Evolutionary conservation across 257 asterid species (phyloP).

Genomic region (Marsdenia floribunda): DNA sequence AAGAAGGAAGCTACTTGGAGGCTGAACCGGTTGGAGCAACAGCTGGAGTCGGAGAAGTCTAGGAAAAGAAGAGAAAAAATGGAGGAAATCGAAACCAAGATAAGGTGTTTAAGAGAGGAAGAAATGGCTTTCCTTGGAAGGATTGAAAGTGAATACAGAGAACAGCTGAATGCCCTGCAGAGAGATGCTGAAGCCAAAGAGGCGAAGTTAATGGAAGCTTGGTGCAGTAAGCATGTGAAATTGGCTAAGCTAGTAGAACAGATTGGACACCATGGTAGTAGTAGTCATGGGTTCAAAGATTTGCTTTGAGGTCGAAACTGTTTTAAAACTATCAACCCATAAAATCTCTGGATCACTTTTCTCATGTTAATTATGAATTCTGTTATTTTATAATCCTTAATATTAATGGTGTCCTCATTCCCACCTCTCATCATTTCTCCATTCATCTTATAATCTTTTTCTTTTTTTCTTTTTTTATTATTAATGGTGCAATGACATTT

Average conservation of each 20-base stretch:
- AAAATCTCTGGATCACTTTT: not conserved
- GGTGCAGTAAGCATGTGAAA: constrained; percentile 53
- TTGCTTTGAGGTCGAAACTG: not conserved
- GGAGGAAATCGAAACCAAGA: constrained; percentile 57
- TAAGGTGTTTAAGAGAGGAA: constrained; percentile 50
- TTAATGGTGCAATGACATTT: too few species aligned
- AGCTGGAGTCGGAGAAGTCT: constrained; percentile 61
- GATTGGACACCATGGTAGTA: constrained; percentile 28
- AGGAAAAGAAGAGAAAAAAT: constrained; percentile 54
- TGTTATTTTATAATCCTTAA: constrained; percentile 2
- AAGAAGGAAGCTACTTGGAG: constrained; percentile 78
- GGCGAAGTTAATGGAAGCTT: constrained; percentile 57
- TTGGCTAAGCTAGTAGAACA: constrained; percentile 47
- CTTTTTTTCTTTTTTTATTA: too few species aligned
- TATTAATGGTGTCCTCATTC: not conserved
- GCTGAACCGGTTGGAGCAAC: constrained; percentile 69
- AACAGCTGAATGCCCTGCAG: constrained; percentile 43
- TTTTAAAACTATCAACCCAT: not conserved
- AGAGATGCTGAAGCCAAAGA: constrained; percentile 71
- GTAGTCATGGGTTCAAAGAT: constrained; percentile 25
- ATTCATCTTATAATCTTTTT: too few species aligned
- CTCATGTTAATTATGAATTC: not conserved
- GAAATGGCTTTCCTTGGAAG: constrained; percentile 45
- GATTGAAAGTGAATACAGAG: constrained; percentile 63
- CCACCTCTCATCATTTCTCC: too few species aligned